Conservation (phyloP, 2,329 filamentous ascomycete species). For the Colletotrichum tropicicola region DNA sequence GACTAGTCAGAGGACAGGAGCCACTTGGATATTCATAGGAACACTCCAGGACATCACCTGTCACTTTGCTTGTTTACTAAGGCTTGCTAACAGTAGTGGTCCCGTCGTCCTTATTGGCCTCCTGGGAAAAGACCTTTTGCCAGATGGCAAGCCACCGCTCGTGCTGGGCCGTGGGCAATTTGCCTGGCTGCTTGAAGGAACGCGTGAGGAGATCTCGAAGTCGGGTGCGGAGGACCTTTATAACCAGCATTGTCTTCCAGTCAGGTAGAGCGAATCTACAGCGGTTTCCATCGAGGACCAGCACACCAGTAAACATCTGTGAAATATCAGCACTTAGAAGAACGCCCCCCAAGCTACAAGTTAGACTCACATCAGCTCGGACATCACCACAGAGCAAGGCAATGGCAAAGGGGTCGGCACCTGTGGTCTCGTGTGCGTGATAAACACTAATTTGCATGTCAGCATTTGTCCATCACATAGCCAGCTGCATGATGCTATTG, state of each 20-base stretch:
- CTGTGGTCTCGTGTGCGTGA: constrained; percentile 89
- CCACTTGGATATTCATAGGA: background rate
- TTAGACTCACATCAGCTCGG: constrained; percentile 75
- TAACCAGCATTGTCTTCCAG: constrained; percentile 90
- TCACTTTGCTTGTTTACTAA: constrained; percentile 20
- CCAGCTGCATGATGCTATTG: background rate
- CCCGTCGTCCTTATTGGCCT: constrained; percentile 46
- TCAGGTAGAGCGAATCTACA: constrained; percentile 84
- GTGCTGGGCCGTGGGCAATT: constrained; percentile 70
- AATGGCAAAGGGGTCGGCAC: constrained; percentile 83
- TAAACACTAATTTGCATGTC: constrained; percentile 65
- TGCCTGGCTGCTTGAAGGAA: constrained; percentile 74
- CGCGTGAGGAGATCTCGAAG: constrained; percentile 79
- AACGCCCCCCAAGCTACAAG: background rate
- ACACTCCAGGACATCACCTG: background rate
- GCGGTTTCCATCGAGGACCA: constrained; percentile 87
- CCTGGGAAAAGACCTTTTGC: constrained; percentile 73
- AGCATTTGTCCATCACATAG: too few relatives aligned
- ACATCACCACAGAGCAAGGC: constrained; percentile 88
- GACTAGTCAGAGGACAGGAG: too few relatives aligned
- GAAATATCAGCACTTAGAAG: constrained; percentile 5
- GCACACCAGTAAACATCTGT: constrained; percentile 85
- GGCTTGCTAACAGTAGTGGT: constrained; percentile 39
- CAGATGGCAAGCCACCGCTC: constrained; percentile 79
- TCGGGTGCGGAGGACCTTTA: constrained; percentile 80